Evolutionary conservation across 768 basidiomycete genomes (phyloP).

Genomic region (Naganishia onofrii): DNA sequence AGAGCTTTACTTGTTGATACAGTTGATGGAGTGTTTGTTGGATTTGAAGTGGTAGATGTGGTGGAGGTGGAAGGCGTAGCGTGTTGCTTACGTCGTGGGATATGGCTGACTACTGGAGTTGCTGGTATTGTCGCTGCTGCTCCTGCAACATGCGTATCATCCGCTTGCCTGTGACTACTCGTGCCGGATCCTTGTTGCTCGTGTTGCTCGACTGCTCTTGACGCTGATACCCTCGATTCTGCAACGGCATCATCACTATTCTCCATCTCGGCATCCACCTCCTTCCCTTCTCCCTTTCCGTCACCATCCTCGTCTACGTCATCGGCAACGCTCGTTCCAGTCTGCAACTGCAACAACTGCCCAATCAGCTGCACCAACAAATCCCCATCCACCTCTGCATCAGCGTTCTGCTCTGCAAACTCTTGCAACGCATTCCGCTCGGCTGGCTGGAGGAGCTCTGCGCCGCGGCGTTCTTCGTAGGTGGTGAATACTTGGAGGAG

Average conservation of each 20-base stretch:
- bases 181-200: no score
- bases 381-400: neutral
- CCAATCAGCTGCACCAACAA: conserved; percentile 19
- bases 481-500: conserved; percentile 3
- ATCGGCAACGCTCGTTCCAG: neutral
- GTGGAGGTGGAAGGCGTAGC: neutral
- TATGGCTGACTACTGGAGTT: neutral
- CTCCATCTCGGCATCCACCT: neutral
- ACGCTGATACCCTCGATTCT: no score
- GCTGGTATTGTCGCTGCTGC: neutral
- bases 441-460: conserved; percentile 1
- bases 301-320: no score
- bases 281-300: neutral
- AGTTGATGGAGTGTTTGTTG: no score
- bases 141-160: neutral
- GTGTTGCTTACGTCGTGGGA: neutral
- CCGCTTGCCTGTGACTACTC: neutral
- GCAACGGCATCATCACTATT: conserved; percentile 5
- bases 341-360: conserved; percentile 8
- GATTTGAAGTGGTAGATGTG: neutral
- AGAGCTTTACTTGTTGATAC: neutral
- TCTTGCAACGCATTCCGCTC: neutral
- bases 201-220: no score
- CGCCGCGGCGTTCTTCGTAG: conserved; percentile 13
- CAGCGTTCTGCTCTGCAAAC: neutral